These are phyloP conservation scores for Fusarium tricinctum DNA, from an alignment of 2,329 filamentous ascomycete species.

Conservation along the genomic window DNA sequence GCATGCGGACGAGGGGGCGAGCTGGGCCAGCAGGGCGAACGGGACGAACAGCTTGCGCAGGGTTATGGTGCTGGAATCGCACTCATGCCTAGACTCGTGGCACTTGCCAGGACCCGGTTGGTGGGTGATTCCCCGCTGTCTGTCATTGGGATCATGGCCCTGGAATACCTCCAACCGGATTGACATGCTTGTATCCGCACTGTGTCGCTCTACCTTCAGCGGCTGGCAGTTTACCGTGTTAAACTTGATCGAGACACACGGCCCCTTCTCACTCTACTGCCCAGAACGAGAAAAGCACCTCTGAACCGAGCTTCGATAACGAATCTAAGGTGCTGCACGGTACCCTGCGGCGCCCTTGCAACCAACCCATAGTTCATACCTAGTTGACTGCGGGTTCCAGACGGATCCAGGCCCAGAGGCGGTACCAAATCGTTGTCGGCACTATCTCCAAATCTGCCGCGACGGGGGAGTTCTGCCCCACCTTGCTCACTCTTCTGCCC, in stretches of 20 bases:
- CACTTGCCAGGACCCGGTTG: conserved; percentile 48
- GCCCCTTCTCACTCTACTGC: conserved; percentile 30
- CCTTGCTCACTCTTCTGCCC: conserved; percentile 46
- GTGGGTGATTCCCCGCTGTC: conserved; percentile 49
- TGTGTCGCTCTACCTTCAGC: conserved; percentile 8
- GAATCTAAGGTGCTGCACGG: conserved; percentile 30
- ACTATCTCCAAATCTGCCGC: conserved; percentile 52
- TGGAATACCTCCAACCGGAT: conserved; percentile 35
- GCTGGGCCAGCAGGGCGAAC: conserved; percentile 46
- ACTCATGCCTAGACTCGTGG: conserved; percentile 45
- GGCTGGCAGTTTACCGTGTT: conserved; percentile 32
- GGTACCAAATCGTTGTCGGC: conserved; percentile 48
- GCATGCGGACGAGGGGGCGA: conserved; percentile 42
- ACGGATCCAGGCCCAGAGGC: conserved; percentile 44
- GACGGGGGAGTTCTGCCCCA: conserved; percentile 48
- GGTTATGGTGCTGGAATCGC: conserved; percentile 43
- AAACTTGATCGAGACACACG: conserved; percentile 30
- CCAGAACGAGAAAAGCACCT: conserved; percentile 20
- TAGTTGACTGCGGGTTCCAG: conserved; percentile 41
- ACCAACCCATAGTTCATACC: conserved; percentile 42
- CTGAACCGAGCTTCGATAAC: conserved; percentile 29
- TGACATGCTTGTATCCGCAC: conserved; percentile 39
- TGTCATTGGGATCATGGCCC: conserved; percentile 41
- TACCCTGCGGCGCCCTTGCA: conserved; percentile 40
- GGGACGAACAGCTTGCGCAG: conserved; percentile 45